Conservation (phyloP, 2,329 filamentous ascomycete species). For the Metarhizium humberi region DNA sequence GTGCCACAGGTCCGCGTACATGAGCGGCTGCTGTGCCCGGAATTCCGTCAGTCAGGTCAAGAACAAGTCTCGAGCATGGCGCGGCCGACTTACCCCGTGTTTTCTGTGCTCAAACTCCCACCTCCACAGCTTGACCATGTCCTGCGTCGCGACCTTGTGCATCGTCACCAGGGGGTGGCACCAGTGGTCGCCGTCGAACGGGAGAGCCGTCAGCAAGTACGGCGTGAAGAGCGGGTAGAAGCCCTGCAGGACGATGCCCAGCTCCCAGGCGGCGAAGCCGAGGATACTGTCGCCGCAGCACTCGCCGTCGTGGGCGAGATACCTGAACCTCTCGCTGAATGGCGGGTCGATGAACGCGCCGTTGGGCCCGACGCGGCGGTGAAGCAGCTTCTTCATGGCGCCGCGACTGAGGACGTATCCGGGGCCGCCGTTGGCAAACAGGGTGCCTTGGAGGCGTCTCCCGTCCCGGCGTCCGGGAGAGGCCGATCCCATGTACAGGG, state of each 20-base stretch:
- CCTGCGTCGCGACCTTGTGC: conserved; percentile 6
- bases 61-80: conserved; percentile 13
- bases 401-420: conserved; percentile 10
- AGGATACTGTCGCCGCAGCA: conserved; percentile 9
- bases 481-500: conserved; percentile 17
- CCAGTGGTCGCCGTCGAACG: conserved; percentile 7
- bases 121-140: conserved; percentile 14
- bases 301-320: conserved; percentile 4
- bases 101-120: conserved; percentile 20
- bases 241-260: conserved; percentile 6
- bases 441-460: conserved; percentile 12
- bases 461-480: conserved; percentile 16
- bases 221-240: conserved; percentile 9
- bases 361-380: conserved; percentile 16
- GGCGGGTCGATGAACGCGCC: conserved; percentile 27
- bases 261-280: conserved; percentile 3
- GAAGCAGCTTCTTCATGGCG: conserved; percentile 8
- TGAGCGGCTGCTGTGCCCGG: conserved; percentile 19
- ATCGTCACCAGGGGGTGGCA: conserved; percentile 9
- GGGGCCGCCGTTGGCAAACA: conserved; percentile 10
- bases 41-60: background rate
- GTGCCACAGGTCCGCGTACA: conserved; percentile 27
- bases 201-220: conserved; percentile 3
- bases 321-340: conserved; percentile 4
- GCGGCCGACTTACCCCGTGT: conserved; percentile 7